Evolutionary conservation across 331 rosid genomes (phyloP).

Genomic region (Prunus yedoensis): DNA sequence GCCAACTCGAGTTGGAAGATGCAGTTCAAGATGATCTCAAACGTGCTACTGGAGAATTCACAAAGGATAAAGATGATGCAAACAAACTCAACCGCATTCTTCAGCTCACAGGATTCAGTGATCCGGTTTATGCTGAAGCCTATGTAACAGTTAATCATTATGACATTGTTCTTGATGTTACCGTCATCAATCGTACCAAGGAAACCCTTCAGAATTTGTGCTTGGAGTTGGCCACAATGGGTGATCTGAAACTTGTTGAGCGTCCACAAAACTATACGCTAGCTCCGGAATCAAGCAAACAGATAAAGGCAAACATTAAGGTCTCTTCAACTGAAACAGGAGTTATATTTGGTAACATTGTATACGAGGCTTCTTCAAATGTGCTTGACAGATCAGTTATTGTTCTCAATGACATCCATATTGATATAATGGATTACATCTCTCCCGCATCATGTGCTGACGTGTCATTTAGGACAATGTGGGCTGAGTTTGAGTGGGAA

Average conservation of each 20-base stretch:
- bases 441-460: slow-evolving; percentile 98
- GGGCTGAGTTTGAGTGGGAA: slow-evolving; percentile 99
- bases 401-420: slow-evolving; percentile 97
- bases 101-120: slow-evolving; percentile 99
- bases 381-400: slow-evolving; percentile 89
- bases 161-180: slow-evolving; percentile 96
- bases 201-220: slow-evolving; percentile 97
- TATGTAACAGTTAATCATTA: slow-evolving; percentile 96
- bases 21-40: slow-evolving; percentile 99
- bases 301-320: slow-evolving; percentile 95
- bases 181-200: slow-evolving; percentile 93
- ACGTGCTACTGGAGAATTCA: slow-evolving; percentile 99
- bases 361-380: slow-evolving; percentile 92
- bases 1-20: slow-evolving; percentile 99
- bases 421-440: slow-evolving; percentile 98
- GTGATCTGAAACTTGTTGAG: slow-evolving; percentile 98
- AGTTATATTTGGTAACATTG: slow-evolving; percentile 94
- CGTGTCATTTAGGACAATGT: slow-evolving; percentile 92
- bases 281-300: slow-evolving; percentile 96
- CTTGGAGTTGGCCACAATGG: slow-evolving; percentile 99
- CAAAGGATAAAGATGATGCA: slow-evolving; percentile 85
- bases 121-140: slow-evolving; percentile 99
- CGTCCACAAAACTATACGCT: slow-evolving; percentile 96
- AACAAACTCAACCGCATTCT: slow-evolving; percentile 95
- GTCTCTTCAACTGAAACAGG: slow-evolving; percentile 99